Evolutionary conservation across 2,329 filamentous ascomycete genomes (phyloP).

Genomic region (Trichocomaceae sp.): DNA sequence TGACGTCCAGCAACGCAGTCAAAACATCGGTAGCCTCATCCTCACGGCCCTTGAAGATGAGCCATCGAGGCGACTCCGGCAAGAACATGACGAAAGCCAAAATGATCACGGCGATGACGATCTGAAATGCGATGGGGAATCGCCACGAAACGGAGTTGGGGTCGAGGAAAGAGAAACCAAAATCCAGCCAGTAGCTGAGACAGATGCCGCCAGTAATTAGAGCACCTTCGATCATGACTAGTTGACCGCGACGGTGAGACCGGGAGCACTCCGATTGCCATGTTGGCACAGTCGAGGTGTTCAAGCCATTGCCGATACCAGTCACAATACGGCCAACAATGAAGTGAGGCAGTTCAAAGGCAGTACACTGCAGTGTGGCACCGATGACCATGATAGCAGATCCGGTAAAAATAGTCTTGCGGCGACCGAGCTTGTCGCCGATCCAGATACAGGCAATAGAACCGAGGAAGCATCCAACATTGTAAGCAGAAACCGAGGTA

Average conservation of each 20-base stretch:
- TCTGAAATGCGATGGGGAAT: conserved; percentile 54
- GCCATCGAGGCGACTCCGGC: conserved; percentile 54
- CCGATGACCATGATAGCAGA: conserved; percentile 47
- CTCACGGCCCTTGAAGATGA: conserved; percentile 51
- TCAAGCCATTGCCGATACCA: conserved; percentile 49
- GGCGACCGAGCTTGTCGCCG: conserved; percentile 47
- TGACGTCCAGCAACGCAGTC: conserved; percentile 42
- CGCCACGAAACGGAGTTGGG: conserved; percentile 46
- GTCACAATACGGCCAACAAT: conserved; percentile 48
- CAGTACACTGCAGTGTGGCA: conserved; percentile 42
- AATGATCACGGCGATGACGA: conserved; percentile 50
- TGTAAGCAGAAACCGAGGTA: conserved; percentile 39
- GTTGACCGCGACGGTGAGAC: conserved; percentile 44
- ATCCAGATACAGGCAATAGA: conserved; percentile 46
- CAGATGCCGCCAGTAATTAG: conserved; percentile 48
- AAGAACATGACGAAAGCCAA: conserved; percentile 43
- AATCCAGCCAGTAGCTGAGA: conserved; percentile 47
- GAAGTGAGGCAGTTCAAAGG: conserved; percentile 44
- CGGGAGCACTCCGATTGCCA: conserved; percentile 49
- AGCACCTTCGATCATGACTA: conserved; percentile 50
- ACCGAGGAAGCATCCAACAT: conserved; percentile 47
- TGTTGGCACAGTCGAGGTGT: conserved; percentile 47
- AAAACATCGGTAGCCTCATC: conserved; percentile 46
- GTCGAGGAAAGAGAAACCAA: conserved; percentile 49
- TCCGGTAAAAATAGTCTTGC: conserved; percentile 45